These are phyloP conservation scores for Ormosia emarginata DNA, from an alignment of 306 rosid species.

Conservation along the genomic window DNA sequence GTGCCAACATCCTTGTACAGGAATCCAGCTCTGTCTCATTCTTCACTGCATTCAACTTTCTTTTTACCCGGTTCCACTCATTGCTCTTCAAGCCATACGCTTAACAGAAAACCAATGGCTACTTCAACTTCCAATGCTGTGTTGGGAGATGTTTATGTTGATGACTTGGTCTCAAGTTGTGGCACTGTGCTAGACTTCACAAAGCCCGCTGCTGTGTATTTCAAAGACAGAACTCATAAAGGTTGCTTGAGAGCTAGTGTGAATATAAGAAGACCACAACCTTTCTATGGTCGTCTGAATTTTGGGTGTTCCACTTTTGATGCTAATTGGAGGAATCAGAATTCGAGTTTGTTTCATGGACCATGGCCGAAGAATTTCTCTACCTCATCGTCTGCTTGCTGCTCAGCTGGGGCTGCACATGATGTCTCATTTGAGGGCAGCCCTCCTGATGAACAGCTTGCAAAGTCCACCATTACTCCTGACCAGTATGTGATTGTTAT, in stretches of 20 bases:
- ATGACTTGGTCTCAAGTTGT: constrained; percentile 46
- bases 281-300: constrained; percentile 30
- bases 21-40: constrained; percentile 30
- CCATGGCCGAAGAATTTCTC: constrained; percentile 39
- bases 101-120: constrained; percentile 51
- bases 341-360: constrained; percentile 30
- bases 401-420: constrained; percentile 55
- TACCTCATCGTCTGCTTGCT: constrained; percentile 33
- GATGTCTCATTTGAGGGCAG: constrained; percentile 55
- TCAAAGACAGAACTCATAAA: constrained; percentile 37
- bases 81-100: constrained; percentile 8
- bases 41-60: constrained; percentile 36
- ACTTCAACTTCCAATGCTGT: constrained; percentile 65
- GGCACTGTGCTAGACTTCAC: constrained; percentile 39
- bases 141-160: constrained; percentile 58
- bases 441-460: constrained; percentile 45
- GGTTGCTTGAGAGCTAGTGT: constrained; percentile 41
- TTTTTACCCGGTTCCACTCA: constrained; percentile 3
- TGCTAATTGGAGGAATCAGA: constrained; percentile 31
- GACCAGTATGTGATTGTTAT: constrained; percentile 47
- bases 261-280: constrained; percentile 51
- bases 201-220: constrained; percentile 52
- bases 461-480: constrained; percentile 38
- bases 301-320: constrained; percentile 23
- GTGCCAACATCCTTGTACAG: constrained; percentile 34